A percentile compares a stretch with the other conserved stretches of the same genome.
These are phyloP conservation scores for Alternaria brassicae DNA, from an alignment of 2,329 filamentous ascomycete genomes.

Conservation along the genomic window DNA sequence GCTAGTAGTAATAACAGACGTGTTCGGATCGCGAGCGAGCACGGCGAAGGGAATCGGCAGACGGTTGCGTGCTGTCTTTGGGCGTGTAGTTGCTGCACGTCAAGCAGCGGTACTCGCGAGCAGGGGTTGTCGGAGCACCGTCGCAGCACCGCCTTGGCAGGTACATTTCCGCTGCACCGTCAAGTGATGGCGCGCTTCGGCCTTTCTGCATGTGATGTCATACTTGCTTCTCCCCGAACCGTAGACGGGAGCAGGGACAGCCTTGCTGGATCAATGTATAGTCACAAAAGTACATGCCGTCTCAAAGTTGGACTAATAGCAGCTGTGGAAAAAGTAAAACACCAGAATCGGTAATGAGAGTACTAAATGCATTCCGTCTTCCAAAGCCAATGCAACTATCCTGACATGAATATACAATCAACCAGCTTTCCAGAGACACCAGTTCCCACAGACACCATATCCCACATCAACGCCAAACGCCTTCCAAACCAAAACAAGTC, in stretches of 20 bases:
- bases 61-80: conserved; percentile 19
- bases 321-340: neutral
- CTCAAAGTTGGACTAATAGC: neutral
- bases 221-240: neutral
- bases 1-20: conserved; percentile 10
- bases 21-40: conserved; percentile 4
- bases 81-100: conserved; percentile 19
- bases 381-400: conserved; percentile 18
- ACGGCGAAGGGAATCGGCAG: conserved; percentile 1
- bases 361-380: conserved; percentile 5
- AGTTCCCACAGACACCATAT: conserved; percentile 5
- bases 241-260: neutral
- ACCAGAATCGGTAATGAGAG: neutral
- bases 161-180: conserved; percentile 18
- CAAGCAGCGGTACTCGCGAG: conserved; percentile 26
- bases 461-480: conserved; percentile 27
- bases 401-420: conserved; percentile 15
- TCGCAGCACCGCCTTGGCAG: conserved; percentile 27
- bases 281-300: neutral
- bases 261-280: neutral
- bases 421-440: conserved; percentile 8
- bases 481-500: conserved; percentile 24
- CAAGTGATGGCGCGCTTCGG: conserved; percentile 26
- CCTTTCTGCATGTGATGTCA: conserved; percentile 21
- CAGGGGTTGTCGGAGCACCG: conserved; percentile 17